phyloP scores from a whole-genome alignment of 2,329 filamentous ascomycete species.

The Xylaria sp. region DNA sequence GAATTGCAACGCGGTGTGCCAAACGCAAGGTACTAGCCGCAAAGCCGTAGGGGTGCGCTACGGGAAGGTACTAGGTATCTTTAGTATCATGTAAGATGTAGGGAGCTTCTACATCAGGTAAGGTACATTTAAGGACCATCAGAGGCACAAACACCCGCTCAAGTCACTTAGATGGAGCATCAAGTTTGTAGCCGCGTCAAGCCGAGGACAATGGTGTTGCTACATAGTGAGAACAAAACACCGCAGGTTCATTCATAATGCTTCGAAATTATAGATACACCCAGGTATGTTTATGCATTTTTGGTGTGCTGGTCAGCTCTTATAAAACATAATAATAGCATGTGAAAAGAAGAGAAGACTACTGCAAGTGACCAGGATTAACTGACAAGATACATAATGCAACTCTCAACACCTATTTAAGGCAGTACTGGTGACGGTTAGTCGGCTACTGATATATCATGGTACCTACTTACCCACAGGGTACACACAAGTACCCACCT shows the following conservation, averaged over 20 bases:
- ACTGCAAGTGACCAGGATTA: slow-evolving; percentile 18
- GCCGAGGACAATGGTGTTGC: slow-evolving; percentile 5
- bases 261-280: neutral
- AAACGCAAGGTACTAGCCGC: neutral
- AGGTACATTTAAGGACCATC: neutral
- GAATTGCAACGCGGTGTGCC: neutral
- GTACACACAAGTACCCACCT: neutral
- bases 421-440: slow-evolving; percentile 6
- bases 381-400: neutral
- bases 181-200: slow-evolving; percentile 13
- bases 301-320: slow-evolving; percentile 24
- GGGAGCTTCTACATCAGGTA: neutral
- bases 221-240: slow-evolving; percentile 10
- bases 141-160: neutral
- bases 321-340: slow-evolving; percentile 21
- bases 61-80: too few relatives aligned
- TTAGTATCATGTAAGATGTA: too few relatives aligned
- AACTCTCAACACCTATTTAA: too few relatives aligned
- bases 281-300: neutral
- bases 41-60: neutral
- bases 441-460: neutral
- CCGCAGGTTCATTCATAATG: neutral
- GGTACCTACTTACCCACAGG: neutral
- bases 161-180: neutral
- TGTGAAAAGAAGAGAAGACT: slow-evolving; percentile 15